A percentile compares a stretch with the other conserved stretches of the same genome.
These are phyloP conservation scores for Backusella psychrophila DNA, from an alignment of 192 early-diverging fungal species.

Conservation along the genomic window DNA sequence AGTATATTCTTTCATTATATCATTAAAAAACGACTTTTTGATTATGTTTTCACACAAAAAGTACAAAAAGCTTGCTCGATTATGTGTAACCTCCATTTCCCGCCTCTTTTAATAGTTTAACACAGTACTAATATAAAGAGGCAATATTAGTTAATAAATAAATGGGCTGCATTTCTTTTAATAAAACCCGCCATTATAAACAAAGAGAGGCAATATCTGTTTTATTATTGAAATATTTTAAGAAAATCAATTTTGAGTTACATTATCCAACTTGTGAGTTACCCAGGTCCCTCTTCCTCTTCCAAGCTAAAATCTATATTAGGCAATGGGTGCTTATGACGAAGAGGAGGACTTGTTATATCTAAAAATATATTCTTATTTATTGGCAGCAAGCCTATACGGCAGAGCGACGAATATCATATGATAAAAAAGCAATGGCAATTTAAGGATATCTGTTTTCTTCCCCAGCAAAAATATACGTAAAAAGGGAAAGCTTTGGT, in stretches of 20 bases:
- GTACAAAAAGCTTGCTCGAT: background rate
- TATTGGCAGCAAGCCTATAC: background rate
- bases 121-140: too few species aligned
- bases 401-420: background rate
- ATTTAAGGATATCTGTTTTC: background rate
- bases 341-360: background rate
- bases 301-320: background rate
- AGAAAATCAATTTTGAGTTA: background rate
- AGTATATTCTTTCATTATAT: background rate
- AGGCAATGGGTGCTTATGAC: background rate
- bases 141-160: too few species aligned
- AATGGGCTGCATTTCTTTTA: too few species aligned
- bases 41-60: background rate
- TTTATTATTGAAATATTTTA: background rate
- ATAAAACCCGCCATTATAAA: background rate
- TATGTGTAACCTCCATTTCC: background rate
- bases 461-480: background rate
- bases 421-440: background rate
- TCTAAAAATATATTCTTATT: background rate
- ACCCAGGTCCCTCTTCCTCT: background rate
- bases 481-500: background rate
- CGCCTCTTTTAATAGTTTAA: background rate
- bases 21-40: background rate
- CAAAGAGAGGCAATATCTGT: background rate
- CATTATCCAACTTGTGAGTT: background rate